Conservation (phyloP, 1,284 basidiomycete genomes). For the Ustilago curta region DNA sequence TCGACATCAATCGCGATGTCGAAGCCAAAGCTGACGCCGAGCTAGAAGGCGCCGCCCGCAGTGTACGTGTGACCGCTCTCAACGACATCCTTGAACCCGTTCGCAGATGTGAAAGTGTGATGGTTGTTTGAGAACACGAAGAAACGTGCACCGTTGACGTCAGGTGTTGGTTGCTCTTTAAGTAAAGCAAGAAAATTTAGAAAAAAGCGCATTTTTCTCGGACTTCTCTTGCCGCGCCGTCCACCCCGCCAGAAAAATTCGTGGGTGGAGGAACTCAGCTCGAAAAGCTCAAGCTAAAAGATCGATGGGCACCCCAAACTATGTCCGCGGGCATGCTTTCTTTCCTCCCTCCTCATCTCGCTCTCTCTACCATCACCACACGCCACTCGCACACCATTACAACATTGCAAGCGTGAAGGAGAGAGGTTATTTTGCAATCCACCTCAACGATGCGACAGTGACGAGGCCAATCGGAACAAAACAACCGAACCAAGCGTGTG, state of each 20-base stretch:
- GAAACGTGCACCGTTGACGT: not conserved
- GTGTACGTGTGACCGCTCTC: slow-evolving; percentile 7
- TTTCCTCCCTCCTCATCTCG: too few species aligned
- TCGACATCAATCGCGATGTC: slow-evolving; percentile 1
- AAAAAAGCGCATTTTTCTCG: too few species aligned
- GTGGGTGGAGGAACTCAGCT: too few species aligned
- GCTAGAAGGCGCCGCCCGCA: not conserved
- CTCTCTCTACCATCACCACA: too few species aligned
- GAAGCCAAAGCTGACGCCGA: slow-evolving; percentile 9
- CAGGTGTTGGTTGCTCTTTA: too few species aligned
- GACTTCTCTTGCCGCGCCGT: too few species aligned
- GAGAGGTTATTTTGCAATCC: not conserved
- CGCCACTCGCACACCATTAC: not conserved
- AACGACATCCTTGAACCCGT: slow-evolving; percentile 14
- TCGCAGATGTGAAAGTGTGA: not conserved
- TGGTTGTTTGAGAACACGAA: not conserved
- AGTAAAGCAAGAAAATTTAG: too few species aligned
- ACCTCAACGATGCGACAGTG: not conserved
- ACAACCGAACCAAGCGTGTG: not conserved
- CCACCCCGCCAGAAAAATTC: too few species aligned
- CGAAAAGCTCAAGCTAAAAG: too few species aligned
- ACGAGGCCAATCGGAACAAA: not conserved
- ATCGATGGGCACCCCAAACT: too few species aligned
- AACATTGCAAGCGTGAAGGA: not conserved
- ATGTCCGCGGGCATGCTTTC: too few species aligned